phyloP scores from a whole-genome alignment of 2,329 filamentous ascomycete species.

The Venturia pyrina region DNA sequence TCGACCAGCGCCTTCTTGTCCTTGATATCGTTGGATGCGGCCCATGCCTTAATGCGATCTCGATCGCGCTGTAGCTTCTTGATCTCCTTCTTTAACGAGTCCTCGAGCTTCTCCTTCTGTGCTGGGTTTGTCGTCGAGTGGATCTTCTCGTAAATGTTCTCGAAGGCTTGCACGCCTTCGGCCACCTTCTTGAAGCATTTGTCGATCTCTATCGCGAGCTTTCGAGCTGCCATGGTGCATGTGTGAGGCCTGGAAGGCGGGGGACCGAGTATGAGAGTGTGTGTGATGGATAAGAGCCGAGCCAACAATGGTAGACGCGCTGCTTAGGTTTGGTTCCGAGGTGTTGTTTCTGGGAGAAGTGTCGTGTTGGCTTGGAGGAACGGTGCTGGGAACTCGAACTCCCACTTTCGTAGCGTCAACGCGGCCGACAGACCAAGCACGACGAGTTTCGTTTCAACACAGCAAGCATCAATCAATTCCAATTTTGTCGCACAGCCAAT shows the following conservation, averaged over 20 bases:
- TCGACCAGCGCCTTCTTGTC: conserved; percentile 94
- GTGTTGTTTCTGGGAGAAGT: not conserved
- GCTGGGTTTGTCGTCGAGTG: conserved; percentile 83
- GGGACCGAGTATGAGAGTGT: not conserved
- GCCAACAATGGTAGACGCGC: not conserved
- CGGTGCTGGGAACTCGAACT: too few species aligned
- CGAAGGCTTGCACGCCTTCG: conserved; percentile 86
- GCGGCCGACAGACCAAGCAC: too few species aligned
- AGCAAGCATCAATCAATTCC: not conserved
- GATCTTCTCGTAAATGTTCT: conserved; percentile 96
- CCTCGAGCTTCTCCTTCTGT: conserved; percentile 96
- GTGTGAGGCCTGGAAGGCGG: not conserved
- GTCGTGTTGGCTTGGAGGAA: not conserved
- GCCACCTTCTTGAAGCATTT: conserved; percentile 99
- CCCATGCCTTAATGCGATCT: conserved; percentile 99
- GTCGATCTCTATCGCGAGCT: conserved; percentile 95
- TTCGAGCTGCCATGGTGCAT: conserved; percentile 74
- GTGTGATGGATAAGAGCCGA: not conserved
- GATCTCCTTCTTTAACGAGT: conserved; percentile 97
- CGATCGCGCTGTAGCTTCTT: conserved; percentile 97
- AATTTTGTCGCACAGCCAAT: not conserved
- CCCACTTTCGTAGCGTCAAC: too few species aligned
- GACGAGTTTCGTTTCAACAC: not conserved
- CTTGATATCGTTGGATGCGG: conserved; percentile 96
- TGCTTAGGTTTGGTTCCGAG: not conserved